Evolutionary conservation across 495 filamentous ascomycete species (phyloP).

Genomic region (Neurospora cerealis): DNA sequence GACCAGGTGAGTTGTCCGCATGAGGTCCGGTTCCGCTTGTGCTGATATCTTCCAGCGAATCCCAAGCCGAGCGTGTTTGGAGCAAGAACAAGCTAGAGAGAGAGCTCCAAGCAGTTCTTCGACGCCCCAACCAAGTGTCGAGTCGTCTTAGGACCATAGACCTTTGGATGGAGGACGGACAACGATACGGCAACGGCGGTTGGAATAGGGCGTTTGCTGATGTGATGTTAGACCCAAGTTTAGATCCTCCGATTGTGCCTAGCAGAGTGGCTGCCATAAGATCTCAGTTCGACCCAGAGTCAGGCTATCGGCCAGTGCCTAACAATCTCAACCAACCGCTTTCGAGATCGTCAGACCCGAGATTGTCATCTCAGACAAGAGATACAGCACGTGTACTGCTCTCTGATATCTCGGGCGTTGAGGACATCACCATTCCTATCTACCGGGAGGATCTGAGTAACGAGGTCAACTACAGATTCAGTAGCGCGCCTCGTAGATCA

Average conservation of each 20-base stretch:
- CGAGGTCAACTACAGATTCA: neutral
- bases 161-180: neutral
- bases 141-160: neutral
- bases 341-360: neutral
- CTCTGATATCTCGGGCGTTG: neutral
- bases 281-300: neutral
- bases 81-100: neutral
- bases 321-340: neutral
- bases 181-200: neutral
- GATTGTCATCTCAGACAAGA: neutral
- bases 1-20: neutral
- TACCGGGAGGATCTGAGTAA: neutral
- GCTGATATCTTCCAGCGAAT: neutral
- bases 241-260: neutral
- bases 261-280: neutral
- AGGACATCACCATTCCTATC: neutral
- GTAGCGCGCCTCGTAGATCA: neutral
- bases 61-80: neutral
- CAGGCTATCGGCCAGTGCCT: neutral
- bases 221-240: neutral
- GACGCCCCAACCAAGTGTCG: neutral
- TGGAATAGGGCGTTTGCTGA: neutral
- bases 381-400: neutral
- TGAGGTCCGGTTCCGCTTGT: neutral
- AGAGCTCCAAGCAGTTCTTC: neutral